Percentiles rank a stretch among this genome's conserved stretches.
Evolutionary conservation across 345 rosid genomes (phyloP).

Genomic region (Moringa oleifera): DNA sequence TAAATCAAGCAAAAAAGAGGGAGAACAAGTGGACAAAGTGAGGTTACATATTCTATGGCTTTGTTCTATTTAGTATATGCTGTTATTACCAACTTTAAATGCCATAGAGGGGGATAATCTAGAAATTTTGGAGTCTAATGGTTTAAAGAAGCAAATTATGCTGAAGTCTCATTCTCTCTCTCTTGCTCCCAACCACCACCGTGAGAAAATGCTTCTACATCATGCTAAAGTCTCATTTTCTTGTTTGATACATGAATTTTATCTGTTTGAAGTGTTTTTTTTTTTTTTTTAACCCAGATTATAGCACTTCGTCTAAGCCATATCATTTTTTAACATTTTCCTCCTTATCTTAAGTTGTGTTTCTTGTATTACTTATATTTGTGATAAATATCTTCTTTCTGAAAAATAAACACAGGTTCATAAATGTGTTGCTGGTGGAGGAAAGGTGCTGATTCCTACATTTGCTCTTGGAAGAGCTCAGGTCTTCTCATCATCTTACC

Average conservation of each 20-base stretch:
- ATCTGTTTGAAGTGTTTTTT: background rate
- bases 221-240: background rate
- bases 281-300: too few relatives aligned
- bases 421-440: constrained; percentile 83
- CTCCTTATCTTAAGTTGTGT: background rate
- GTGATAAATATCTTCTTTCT: constrained; percentile 10
- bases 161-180: background rate
- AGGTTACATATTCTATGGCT: background rate
- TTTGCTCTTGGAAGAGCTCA: constrained; percentile 99
- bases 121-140: background rate
- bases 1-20: background rate
- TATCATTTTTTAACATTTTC: background rate
- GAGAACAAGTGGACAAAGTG: background rate
- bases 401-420: constrained; percentile 58
- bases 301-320: too few relatives aligned
- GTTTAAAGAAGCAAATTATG: background rate
- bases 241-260: background rate
- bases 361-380: too few relatives aligned
- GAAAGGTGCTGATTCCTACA: constrained; percentile 94
- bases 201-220: background rate
- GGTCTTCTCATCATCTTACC: constrained; percentile 32
- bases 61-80: background rate
- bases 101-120: background rate
- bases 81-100: background rate
- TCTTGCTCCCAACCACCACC: background rate